Percentiles rank a stretch among this genome's conserved stretches.
Conservation (phyloP, 140 eudicot species). For the Erigeron philadelphicus region DNA sequence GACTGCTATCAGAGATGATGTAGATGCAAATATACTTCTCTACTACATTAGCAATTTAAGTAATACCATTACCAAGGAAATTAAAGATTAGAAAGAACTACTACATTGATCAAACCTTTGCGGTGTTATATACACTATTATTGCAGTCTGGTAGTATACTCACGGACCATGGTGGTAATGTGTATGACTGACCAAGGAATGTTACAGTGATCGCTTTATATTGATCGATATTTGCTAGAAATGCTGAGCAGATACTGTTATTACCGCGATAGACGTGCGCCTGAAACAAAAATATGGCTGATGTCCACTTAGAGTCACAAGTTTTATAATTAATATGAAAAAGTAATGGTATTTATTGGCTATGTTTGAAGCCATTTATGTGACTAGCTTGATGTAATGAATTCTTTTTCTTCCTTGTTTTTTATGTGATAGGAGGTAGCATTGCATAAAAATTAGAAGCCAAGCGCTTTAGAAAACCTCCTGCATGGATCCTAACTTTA, state of each 20-base stretch:
- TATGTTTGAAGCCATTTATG: no score
- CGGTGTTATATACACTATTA: conserved; percentile 63
- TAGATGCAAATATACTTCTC: no score
- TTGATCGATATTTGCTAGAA: conserved; percentile 88
- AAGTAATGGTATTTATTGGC: background rate
- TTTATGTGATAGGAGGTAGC: no score
- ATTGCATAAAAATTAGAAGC: no score
- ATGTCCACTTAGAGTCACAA: no score
- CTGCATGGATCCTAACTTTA: conserved; percentile 68
- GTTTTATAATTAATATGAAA: background rate
- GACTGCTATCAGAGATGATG: no score
- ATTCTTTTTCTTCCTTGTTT: background rate
- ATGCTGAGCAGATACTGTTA: conserved; percentile 62
- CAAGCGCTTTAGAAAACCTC: conserved; percentile 41
- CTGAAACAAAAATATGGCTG: conserved; percentile 25
- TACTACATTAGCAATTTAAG: no score
- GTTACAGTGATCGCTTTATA: conserved; percentile 42
- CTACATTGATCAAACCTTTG: conserved; percentile 46
- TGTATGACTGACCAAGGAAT: conserved; percentile 55
- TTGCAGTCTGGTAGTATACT: conserved; percentile 93
- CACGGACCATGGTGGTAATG: conserved; percentile 95
- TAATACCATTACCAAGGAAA: no score
- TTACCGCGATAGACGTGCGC: conserved; percentile 72
- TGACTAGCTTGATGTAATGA: background rate
- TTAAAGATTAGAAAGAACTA: no score